These are phyloP conservation scores for Nymphaea colorata DNA, from an alignment of 164 flowering plant genomes.

Conservation along the genomic window DNA sequence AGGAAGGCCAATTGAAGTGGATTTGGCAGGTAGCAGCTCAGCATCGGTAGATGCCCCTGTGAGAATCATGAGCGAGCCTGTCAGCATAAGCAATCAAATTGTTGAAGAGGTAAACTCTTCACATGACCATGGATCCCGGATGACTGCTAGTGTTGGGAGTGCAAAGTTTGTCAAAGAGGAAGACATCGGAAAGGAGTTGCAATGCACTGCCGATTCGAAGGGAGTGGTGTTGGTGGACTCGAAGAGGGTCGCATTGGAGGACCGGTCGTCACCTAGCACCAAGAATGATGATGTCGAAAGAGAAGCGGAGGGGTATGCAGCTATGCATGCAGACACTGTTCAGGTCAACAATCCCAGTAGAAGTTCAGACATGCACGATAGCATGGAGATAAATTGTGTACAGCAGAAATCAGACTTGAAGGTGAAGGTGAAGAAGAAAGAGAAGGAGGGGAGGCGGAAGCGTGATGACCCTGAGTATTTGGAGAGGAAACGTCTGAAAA, in stretches of 20 bases:
- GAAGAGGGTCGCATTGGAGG: not conserved
- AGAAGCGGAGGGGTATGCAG: conserved; percentile 26
- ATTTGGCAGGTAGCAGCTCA: conserved; percentile 70
- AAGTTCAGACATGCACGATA: conserved; percentile 7
- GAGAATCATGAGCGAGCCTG: conserved; percentile 30
- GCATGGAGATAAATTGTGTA: not conserved
- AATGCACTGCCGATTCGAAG: conserved; percentile 92
- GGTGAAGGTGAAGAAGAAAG: conserved; percentile 53
- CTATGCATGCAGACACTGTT: conserved; percentile 28
- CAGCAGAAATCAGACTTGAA: conserved; percentile 26
- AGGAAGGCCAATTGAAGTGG: conserved; percentile 31
- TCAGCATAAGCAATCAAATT: conserved; percentile 43
- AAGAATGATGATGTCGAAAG: not conserved
- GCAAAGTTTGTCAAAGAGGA: conserved; percentile 50
- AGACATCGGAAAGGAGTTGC: conserved; percentile 60
- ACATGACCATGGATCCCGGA: conserved; percentile 63
- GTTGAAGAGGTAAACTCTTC: conserved; percentile 76
- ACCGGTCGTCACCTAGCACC: not conserved
- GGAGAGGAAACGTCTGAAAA: conserved; percentile 66
- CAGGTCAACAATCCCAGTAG: conserved; percentile 17
- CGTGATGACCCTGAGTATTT: conserved; percentile 57
- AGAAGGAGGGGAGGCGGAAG: conserved; percentile 23
- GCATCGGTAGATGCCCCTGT: conserved; percentile 85
- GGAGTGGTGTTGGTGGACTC: not conserved
- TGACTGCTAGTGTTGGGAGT: conserved; percentile 87